Evolutionary conservation across 2,329 filamentous ascomycete genomes (phyloP), one percentile per base, ranked within the genome.

Genomic region (Fusarium secorum): DNA sequence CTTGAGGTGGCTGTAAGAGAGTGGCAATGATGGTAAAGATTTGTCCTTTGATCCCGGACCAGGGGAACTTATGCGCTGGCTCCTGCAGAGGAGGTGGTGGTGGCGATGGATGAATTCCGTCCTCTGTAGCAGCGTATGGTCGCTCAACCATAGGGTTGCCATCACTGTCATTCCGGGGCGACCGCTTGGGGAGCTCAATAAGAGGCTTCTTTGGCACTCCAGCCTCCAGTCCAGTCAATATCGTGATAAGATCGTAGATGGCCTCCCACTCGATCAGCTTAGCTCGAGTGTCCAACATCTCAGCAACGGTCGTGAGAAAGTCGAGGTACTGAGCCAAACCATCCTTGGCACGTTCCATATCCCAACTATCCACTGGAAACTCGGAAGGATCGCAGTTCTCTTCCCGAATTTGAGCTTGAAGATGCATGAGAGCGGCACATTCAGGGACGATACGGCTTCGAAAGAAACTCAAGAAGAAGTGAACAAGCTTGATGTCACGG

Each of bases 291-390:
- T 93, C 91, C 45, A 91, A 87, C 75, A 95, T 92, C 77, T 97
- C 95, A 1, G 93, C 94, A 32, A 97, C 88, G 0, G 96, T 95
- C 20, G 92, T 94, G 58, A 98, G 92, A 78, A 98, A 97, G 75
- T 98, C 95, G 4, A 98, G 88, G 77, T 97, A 97, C 79, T 98
- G 95, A 55, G 95, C 94, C 2, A 98, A 89, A 1, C 95, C 95
- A 77, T 98, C 95, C 79, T 97, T 97, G 64, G 97, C 95, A 18
- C 95, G 90, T 79, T 98, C 95, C 92, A 98, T 97, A 76, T 98
- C 95, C 95, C 95, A 98, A 49, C 94, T 88, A 75, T 98, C 97
- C 4, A 98, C 90, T 0, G 95, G 95, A 75, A 98, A 98, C 76
- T 98, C 95, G 68, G 93, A 90, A 0, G 93, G 90, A 66, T 95